These are phyloP conservation scores for Pichia norvegensis DNA, from an alignment of 1,139 yeast species.

Conservation along the genomic window DNA sequence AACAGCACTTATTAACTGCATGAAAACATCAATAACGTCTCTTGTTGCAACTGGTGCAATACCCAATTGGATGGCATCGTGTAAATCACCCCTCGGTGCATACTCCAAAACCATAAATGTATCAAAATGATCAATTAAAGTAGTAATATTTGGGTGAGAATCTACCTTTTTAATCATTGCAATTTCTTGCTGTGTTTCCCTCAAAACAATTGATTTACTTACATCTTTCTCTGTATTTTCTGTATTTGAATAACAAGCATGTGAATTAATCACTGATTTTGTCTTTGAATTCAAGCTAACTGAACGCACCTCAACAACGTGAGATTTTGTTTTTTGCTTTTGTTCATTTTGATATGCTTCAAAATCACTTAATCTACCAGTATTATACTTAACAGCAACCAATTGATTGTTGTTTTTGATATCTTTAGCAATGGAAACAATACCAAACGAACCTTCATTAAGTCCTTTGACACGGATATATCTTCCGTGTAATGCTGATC, in stretches of 20 bases:
- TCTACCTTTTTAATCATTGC: slow-evolving; percentile 66
- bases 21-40: slow-evolving; percentile 66
- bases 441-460: slow-evolving; percentile 90
- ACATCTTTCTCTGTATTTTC: slow-evolving; percentile 15
- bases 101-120: slow-evolving; percentile 79
- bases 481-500: slow-evolving; percentile 52
- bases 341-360: slow-evolving; percentile 27
- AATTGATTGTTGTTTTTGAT: slow-evolving; percentile 39
- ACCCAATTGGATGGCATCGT: slow-evolving; percentile 82
- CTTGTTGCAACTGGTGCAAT: slow-evolving; percentile 72
- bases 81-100: slow-evolving; percentile 85
- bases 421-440: slow-evolving; percentile 83
- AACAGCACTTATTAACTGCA: slow-evolving; percentile 71
- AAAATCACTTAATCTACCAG: slow-evolving; percentile 28
- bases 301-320: slow-evolving; percentile 12
- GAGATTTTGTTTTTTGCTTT: background rate
- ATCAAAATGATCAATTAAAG: slow-evolving; percentile 68
- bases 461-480: slow-evolving; percentile 70
- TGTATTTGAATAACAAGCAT: slow-evolving; percentile 18
- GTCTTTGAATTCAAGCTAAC: slow-evolving; percentile 15
- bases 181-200: slow-evolving; percentile 77
- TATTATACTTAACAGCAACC: slow-evolving; percentile 81
- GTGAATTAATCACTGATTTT: slow-evolving; percentile 10
- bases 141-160: slow-evolving; percentile 54
- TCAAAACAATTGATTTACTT: slow-evolving; percentile 23